A percentile compares a stretch with the other conserved stretches of the same genome.
Conservation (phyloP, 2,329 filamentous ascomycete species). For the Elsinoe perseae region DNA sequence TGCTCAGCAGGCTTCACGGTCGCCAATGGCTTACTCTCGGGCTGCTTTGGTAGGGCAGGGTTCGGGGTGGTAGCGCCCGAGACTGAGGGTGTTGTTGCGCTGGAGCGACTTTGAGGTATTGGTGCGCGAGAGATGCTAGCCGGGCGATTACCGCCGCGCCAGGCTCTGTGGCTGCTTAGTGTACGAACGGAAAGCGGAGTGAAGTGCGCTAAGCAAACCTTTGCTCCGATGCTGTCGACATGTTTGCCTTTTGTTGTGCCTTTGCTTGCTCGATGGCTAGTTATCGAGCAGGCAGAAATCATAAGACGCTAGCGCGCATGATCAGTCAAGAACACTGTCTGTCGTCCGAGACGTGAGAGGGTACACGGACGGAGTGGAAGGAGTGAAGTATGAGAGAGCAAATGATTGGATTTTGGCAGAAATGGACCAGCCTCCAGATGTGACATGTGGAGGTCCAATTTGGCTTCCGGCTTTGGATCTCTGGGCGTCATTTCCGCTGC, state of each 20-base stretch:
- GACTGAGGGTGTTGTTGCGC: background rate
- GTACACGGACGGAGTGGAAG: background rate
- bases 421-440: background rate
- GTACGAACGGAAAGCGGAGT: background rate
- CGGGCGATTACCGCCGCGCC: slow-evolving; percentile 8
- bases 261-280: slow-evolving; percentile 9
- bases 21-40: slow-evolving; percentile 7
- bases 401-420: slow-evolving; percentile 1
- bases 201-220: background rate
- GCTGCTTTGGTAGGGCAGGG: background rate
- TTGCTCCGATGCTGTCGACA: slow-evolving; percentile 16
- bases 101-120: background rate
- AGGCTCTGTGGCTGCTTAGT: background rate
- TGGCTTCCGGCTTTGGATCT: slow-evolving; percentile 3
- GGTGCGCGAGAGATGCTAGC: slow-evolving; percentile 9
- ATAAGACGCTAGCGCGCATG: slow-evolving; percentile 6
- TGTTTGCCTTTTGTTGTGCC: background rate
- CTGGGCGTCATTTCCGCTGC: slow-evolving; percentile 1
- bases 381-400: background rate
- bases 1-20: slow-evolving; percentile 13
- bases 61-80: slow-evolving; percentile 10
- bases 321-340: background rate
- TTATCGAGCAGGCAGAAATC: slow-evolving; percentile 10
- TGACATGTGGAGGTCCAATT: slow-evolving; percentile 10
- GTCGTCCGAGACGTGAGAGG: background rate